These are phyloP conservation scores for Vickermania ingenoplastis DNA, from an alignment of 208 protist species.

Conservation along the genomic window DNA sequence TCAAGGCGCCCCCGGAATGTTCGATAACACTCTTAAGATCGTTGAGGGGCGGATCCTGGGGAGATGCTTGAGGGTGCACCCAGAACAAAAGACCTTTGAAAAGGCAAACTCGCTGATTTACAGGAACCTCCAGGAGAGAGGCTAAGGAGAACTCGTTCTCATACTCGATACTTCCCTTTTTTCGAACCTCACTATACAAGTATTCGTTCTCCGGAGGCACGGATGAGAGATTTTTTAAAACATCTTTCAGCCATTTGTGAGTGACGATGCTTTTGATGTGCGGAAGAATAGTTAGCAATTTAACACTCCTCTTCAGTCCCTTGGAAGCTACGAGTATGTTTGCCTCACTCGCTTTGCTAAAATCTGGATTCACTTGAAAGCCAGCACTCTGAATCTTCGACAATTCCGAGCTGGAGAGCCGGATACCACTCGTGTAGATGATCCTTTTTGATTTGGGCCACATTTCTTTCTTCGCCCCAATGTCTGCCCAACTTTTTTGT, in stretches of 20 bases:
- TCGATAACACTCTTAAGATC: conserved; percentile 47
- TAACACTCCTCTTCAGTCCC: conserved; percentile 65
- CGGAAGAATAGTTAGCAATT: conserved; percentile 59
- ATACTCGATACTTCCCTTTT: conserved; percentile 36
- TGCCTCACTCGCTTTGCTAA: conserved; percentile 19
- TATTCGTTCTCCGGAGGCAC: conserved; percentile 12
- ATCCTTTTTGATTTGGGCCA: no score
- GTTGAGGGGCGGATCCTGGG: conserved; percentile 60
- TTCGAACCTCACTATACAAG: conserved; percentile 21
- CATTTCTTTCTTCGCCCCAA: no score
- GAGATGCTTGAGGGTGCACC: conserved; percentile 37
- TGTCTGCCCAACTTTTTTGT: no score
- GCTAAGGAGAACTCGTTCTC: conserved; percentile 45
- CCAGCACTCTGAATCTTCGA: conserved; percentile 14
- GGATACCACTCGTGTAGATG: conserved; percentile 63
- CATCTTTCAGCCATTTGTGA: conserved; percentile 35
- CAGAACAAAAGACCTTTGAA: conserved; percentile 34
- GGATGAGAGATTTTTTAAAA: conserved; percentile 15
- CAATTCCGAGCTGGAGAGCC: conserved; percentile 19
- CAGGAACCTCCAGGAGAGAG: conserved; percentile 15
- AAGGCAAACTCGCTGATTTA: conserved; percentile 27
- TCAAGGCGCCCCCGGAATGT: conserved; percentile 44
- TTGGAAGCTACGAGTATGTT: conserved; percentile 31
- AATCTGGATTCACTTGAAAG: conserved; percentile 39
- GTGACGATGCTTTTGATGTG: conserved; percentile 38